Conservation (phyloP, 495 filamentous ascomycete species). For the Baudoinia panamericana region DNA sequence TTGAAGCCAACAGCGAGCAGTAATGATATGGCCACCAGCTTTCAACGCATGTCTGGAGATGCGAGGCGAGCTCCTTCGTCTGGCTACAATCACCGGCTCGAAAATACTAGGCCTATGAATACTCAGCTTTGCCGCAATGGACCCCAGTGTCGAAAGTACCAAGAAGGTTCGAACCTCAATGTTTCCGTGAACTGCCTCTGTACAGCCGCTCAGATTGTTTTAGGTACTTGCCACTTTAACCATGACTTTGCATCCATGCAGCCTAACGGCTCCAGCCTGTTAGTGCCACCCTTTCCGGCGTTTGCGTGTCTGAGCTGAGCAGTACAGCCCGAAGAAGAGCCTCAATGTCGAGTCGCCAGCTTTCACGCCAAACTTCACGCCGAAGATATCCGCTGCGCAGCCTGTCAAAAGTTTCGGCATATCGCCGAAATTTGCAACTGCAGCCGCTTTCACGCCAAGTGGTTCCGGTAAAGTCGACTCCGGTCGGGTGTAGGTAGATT, state of each 20-base stretch:
- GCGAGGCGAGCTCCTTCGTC: constrained; percentile 12
- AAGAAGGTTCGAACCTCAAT: constrained; percentile 12
- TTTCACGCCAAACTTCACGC: constrained; percentile 58
- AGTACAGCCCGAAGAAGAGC: constrained; percentile 51
- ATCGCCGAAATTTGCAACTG: constrained; percentile 75
- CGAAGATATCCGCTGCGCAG: constrained; percentile 39
- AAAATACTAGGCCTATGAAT: constrained; percentile 17
- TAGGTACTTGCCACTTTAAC: constrained; percentile 19
- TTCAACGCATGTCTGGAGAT: constrained; percentile 16
- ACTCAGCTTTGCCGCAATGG: constrained; percentile 17
- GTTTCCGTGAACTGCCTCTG: background rate
- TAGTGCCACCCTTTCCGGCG: constrained; percentile 7
- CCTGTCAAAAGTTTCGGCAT: constrained; percentile 50
- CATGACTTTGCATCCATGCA: constrained; percentile 16
- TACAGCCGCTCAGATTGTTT: constrained; percentile 1
- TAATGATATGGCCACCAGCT: constrained; percentile 18
- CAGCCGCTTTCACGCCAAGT: constrained; percentile 80
- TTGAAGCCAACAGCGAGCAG: constrained; percentile 39
- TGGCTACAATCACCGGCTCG: constrained; percentile 8
- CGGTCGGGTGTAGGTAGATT: too few species aligned
- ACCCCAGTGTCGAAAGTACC: constrained; percentile 18
- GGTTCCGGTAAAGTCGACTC: constrained; percentile 24
- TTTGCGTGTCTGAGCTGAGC: constrained; percentile 3
- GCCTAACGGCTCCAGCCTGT: constrained; percentile 10
- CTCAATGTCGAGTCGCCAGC: constrained; percentile 94